Evolutionary conservation across 345 rosid genomes (phyloP), one percentile per base, ranked within the genome.

Genomic region (Cardamine occulta): DNA sequence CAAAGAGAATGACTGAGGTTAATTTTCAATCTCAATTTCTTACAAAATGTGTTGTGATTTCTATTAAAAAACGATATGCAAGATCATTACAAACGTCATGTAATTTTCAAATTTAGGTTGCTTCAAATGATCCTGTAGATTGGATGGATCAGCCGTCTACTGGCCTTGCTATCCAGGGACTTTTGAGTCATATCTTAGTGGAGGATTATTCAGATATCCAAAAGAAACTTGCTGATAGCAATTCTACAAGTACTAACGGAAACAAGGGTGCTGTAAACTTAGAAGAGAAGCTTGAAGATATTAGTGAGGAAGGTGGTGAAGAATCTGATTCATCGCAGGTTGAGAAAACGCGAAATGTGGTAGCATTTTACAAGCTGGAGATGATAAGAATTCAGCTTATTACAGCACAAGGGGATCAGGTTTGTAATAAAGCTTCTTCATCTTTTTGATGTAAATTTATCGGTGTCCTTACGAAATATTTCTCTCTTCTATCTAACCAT

Each of bases 131-230:
- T 81, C 85, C 97, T 68, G 68, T 88, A 70, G 90, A 90, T 79
- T 90, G 92, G 92, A 90, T 95, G 96, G 92, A 89, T 77, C 86
- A 88, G 73, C 97, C 94, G 45, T 86, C 97, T 63, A 91, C 89
- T 78, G 97, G 97, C 71, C 77, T 95, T 82, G 86, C 86, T 55
- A 83, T 95, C 77, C 97, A 90, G 74, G 99, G 97, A 76, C 71
- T 88, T 75, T 54, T 95, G 79, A 90, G 91, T 72, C 96, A 89
- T 75, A 87, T 86, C 54, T 79, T 89, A 63, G 84, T 83, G 35
- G 90, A 92, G 69, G 97, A 89, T 69, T 88, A 89, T 71, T 83
- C 89, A 60, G 89, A 82, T 74, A 88, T 89, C 76, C 77, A 86
- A 81, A 87, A 78, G 84, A 89, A 75, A 74, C 74, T 86, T 59